Evolutionary conservation across 1,139 yeast species (phyloP), one percentile per base, ranked within the genome.

Genomic region (Saccharomyces hybrid): DNA sequence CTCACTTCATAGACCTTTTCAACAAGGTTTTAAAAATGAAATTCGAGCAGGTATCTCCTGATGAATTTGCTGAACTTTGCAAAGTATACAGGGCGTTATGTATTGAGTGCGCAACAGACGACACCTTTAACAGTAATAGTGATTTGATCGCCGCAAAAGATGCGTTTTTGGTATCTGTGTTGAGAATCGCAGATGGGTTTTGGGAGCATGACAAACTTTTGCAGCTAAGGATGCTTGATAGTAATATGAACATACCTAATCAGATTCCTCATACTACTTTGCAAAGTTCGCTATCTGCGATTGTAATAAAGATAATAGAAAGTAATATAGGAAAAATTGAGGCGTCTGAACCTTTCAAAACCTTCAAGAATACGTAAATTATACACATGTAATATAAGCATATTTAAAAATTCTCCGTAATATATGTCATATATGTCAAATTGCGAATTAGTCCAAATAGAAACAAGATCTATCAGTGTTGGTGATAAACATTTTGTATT

Each of bases 61-160:
- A 52, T 4, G 65, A 60, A 46, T 63, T 63, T 50, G 28, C 50
- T n/a, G 59, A 56, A 20, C 53, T 61, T 11, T 61, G 59, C 42
- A 49, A 55, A 30, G 49, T 63, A 14, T 57, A 58, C 49, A 53
- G 47, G 44, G 41, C 52, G 9, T 13, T 62, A 13, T 60, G 63
- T 47, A 42, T 42, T 9, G 44, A 38, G 26, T 38, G 26, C 7
- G 44, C 13, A 3, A 38, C 44, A 9, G 44, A 38, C 11, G 13
- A 20, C 11, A 38, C 44, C n/a, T 38, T 38, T 13, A 7, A 20
- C 9, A 38, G 6, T 6, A 38, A 38, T 11, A 16, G 13, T 20
- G 44, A 38, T 5, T 20, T 38, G n/a, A 11, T 11, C 20, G 11
- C 11, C 20, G 23, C 3, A 38, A 38, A 38, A 38, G 44, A 11